phyloP scores from a whole-genome alignment of 352 stramenopile genomes.

The Pythium utonaiense region DNA sequence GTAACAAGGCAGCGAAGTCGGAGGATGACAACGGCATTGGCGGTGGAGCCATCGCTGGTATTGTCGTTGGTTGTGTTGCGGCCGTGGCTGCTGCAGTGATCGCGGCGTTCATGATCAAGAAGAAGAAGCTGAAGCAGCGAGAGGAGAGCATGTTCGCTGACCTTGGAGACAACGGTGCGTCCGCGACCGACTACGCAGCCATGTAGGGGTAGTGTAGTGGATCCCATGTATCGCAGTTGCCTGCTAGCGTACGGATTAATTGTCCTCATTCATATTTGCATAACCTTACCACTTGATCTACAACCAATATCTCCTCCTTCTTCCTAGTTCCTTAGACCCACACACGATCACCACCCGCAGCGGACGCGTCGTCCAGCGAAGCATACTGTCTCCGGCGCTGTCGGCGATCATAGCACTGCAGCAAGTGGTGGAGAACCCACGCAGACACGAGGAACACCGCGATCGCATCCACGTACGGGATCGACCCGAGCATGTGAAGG shows the following conservation, averaged over 20 bases:
- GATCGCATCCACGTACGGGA: conserved; percentile 16
- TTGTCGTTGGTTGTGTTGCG: conserved; percentile 26
- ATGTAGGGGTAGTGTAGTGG: conserved; percentile 40
- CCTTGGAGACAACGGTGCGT: conserved; percentile 34
- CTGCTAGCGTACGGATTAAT: too few species aligned
- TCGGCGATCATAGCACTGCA: conserved; percentile 23
- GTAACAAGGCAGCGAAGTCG: conserved; percentile 15
- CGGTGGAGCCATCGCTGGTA: conserved; percentile 20
- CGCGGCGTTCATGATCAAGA: conserved; percentile 25
- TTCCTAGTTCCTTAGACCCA: too few species aligned
- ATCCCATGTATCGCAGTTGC: too few species aligned
- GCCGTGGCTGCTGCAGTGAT: conserved; percentile 20
- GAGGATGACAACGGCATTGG: conserved; percentile 10
- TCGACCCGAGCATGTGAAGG: conserved; percentile 20
- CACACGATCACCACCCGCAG: conserved; percentile 5
- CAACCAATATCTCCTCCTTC: too few species aligned
- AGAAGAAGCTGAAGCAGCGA: conserved; percentile 26
- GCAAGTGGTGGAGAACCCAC: conserved; percentile 22
- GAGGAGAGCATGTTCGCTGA: conserved; percentile 42
- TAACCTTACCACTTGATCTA: too few species aligned
- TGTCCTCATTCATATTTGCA: too few species aligned
- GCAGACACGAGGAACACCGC: conserved; percentile 20
- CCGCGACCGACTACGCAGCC: conserved; percentile 41
- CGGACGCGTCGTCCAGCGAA: background rate
- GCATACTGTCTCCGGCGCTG: conserved; percentile 15